Base-by-base conservation (phyloP, 768 basidiomycete genomes). In the Leccinum obscurum region DNA sequence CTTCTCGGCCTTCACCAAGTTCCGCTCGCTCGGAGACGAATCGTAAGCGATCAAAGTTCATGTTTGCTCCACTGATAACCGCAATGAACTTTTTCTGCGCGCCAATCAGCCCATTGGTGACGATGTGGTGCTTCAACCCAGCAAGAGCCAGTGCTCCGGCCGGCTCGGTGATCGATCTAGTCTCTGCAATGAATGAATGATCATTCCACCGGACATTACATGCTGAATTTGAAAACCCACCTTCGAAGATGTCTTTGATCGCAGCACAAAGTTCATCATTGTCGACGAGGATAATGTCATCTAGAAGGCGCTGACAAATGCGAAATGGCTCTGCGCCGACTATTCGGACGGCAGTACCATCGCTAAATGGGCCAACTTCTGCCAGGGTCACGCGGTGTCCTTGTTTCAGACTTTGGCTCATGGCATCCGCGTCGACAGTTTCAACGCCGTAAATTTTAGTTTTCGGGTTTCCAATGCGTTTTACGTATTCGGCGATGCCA, bases 21-120 rank as follows among this genome's bases (percentile, higher is more conserved):
- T 98, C 95, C 3, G 97, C 97, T 58, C 97, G 94, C 73, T 99
- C 97, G 20, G 97, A 92, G n/a, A 99, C 95, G 71, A 98, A 99
- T 10, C 97, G 86, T 51, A 99, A 76, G 48, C 96, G 86, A 69
- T 94, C 92, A 75, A 99, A 99, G 77, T 99, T 98, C 93, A 99
- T 97, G 77, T 99, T 98, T 17, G 96, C 97, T 22, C 97, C 97
- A 68, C 93, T 95, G 63, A 98, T 78, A 55, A 98, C 87, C 6
- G 85, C 95, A 32, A 98, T 95, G 64, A 95, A 97, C 59, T 85
- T 87, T 77, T 93, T 93, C 58, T 89, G 82, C 2, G 91, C 86
- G 39, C 92, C 92, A 55, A 94, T 66, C 35, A 98, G 84, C 55
- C 88, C 82, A 73, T 97, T 92, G 59, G 87, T 76, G 35, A 85